Conservation (phyloP, 1,139 yeast genomes). For the Saccharomycopsis crataegensis region DNA sequence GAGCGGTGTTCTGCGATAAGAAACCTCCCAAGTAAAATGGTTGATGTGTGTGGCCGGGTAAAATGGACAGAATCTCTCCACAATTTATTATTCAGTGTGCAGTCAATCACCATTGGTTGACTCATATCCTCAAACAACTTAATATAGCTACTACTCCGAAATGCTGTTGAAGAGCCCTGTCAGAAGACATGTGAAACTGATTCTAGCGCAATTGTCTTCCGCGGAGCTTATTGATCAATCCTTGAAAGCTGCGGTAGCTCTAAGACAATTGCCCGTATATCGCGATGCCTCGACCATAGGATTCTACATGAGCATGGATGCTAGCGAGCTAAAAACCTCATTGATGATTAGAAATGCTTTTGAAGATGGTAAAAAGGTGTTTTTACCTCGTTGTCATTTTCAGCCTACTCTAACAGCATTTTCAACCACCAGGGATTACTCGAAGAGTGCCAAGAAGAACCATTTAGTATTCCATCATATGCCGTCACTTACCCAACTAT, state of each 20-base stretch:
- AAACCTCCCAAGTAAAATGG: too few relatives aligned
- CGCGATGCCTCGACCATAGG: slow-evolving; percentile 44
- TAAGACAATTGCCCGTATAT: slow-evolving; percentile 30
- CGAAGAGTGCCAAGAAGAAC: slow-evolving; percentile 9
- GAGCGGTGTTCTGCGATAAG: too few relatives aligned
- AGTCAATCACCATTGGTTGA: too few relatives aligned
- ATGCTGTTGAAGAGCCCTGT: neutral
- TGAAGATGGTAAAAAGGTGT: slow-evolving; percentile 36
- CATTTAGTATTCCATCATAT: slow-evolving; percentile 56
- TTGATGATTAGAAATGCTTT: slow-evolving; percentile 45
- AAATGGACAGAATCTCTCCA: too few relatives aligned
- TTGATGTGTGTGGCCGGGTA: too few relatives aligned
- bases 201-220: neutral
- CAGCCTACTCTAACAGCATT: neutral
- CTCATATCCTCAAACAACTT: too few relatives aligned
- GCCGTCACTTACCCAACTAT: slow-evolving; percentile 35
- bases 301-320: slow-evolving; percentile 60
- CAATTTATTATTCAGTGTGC: too few relatives aligned
- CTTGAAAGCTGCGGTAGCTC: neutral
- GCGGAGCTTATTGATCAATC: neutral
- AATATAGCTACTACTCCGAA: too few relatives aligned
- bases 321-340: slow-evolving; percentile 52
- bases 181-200: neutral
- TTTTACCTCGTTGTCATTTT: slow-evolving; percentile 40
- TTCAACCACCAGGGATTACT: neutral